Conservation (phyloP, 306 rosid genomes). For the Delonix regia region DNA sequence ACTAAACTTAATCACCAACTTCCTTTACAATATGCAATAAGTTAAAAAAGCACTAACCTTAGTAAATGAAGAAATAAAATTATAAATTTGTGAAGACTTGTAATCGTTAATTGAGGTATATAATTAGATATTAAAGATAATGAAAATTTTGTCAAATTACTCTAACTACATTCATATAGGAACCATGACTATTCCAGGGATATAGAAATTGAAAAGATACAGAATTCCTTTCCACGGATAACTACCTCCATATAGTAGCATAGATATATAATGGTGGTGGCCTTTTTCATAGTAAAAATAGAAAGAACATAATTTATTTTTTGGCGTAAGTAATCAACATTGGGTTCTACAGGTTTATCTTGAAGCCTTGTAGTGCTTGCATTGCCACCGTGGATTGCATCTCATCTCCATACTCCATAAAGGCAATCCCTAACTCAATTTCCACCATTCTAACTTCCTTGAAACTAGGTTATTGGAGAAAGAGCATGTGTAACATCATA, state of each 20-base stretch:
- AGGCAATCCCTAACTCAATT: constrained; percentile 96
- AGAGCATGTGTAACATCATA: constrained; percentile 98
- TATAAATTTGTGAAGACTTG: constrained; percentile 7
- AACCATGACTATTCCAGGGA: constrained; percentile 17
- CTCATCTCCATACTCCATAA: constrained; percentile 90
- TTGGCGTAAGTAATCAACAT: constrained; percentile 97
- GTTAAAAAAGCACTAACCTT: background rate
- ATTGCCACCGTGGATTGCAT: constrained; percentile 88
- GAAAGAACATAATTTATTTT: background rate
- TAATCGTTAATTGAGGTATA: constrained; percentile 10
- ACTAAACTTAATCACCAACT: background rate
- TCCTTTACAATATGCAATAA: background rate
- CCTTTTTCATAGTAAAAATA: constrained; percentile 8
- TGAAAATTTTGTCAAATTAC: constrained; percentile 8
- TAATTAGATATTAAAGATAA: constrained; percentile 28
- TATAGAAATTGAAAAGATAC: constrained; percentile 34
- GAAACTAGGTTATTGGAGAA: constrained; percentile 87
- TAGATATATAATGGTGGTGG: constrained; percentile 24
- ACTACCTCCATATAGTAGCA: constrained; percentile 25
- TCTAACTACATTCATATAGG: constrained; percentile 44
- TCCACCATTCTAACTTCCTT: constrained; percentile 99
- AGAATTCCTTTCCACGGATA: constrained; percentile 32
- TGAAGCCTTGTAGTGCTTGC: constrained; percentile 93
- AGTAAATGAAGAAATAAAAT: background rate
- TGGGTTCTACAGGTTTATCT: constrained; percentile 87